Base-by-base conservation (phyloP, 371 early-diverging fungal species). In the Mucor sp. region DNA sequence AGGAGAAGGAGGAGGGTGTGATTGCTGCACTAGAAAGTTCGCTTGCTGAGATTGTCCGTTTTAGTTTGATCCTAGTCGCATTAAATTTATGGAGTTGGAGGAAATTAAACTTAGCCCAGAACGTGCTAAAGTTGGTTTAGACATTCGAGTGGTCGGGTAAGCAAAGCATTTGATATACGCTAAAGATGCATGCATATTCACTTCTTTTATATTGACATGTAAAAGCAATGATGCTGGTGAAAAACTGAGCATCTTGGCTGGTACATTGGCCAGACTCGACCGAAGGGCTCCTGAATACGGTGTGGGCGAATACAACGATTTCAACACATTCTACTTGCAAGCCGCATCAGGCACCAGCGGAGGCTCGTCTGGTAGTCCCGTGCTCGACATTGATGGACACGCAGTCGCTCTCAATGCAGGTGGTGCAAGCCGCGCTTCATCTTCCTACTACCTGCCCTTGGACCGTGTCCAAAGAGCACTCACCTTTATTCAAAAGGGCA, bases 91-190 rank as follows among this genome's bases (percentile, higher is more conserved):
- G 88, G 74, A 82, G 3, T 72, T 94, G 2, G 77, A 80, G 12
- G 88, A 87, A 58, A 93, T 95, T 60, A 70, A 83, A n/a, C 85
- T 95, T 28, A 84, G 85, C 39, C 95, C 95, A 6, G 88, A 91
- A 53, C 68, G 86, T 12, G 95, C 94, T n/a, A 86, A 88, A 47
- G 92, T 95, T 11, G 95, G 95, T 21, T 79, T 91, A 58, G 95
- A 95, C 37, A 92, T 95, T 63, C 83, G 93, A 19, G 94, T 95
- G 2, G 91, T 94, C 12, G 95, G 94, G 81, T 81, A 76, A 70
- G 58, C 6, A 6, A 4, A 14, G 37, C 14, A 14, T 37, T 11
- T 30, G 6, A 6, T 11, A 37, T 0, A 37, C 14, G 37, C 37
- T 12, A 14, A 8, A 37, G 14, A 37, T 37, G 12, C 37, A n/a